Evolutionary conservation across 306 rosid genomes (phyloP).

Genomic region (Chamaecrista fasciculata): DNA sequence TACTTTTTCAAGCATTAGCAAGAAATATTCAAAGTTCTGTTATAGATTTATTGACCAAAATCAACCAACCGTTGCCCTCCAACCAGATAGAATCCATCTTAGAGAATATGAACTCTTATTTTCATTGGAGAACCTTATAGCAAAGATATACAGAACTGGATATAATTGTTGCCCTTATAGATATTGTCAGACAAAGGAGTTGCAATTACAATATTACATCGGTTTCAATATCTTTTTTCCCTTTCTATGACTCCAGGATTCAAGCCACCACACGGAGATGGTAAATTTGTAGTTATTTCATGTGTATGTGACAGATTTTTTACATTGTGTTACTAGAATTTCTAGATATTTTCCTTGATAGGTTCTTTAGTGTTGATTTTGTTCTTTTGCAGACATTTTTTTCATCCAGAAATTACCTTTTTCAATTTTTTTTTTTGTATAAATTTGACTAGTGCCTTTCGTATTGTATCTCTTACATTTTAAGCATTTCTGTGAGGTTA

Average conservation of each 20-base stretch:
- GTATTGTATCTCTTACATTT: neutral
- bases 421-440: neutral
- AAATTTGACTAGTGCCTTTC: neutral
- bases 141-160: too few relatives aligned
- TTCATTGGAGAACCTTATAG: too few relatives aligned
- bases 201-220: neutral
- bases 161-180: too few relatives aligned
- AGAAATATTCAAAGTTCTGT: constrained; percentile 3
- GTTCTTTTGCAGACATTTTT: constrained; percentile 13
- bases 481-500: neutral
- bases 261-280: constrained; percentile 15
- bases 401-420: constrained; percentile 15
- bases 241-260: neutral
- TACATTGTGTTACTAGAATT: constrained; percentile 14
- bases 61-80: neutral
- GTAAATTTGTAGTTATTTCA: neutral
- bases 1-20: constrained; percentile 14
- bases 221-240: neutral
- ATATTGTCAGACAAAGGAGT: constrained; percentile 24
- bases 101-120: constrained; percentile 28
- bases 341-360: constrained; percentile 22
- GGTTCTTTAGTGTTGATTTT: constrained; percentile 3
- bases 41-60: constrained; percentile 20
- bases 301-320: constrained; percentile 6
- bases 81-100: constrained; percentile 5